A percentile compares a stretch with the other conserved stretches of the same genome.
Evolutionary conservation across 2,329 filamentous ascomycete species (phyloP).

Genomic region (Samsoniella hepiali): DNA sequence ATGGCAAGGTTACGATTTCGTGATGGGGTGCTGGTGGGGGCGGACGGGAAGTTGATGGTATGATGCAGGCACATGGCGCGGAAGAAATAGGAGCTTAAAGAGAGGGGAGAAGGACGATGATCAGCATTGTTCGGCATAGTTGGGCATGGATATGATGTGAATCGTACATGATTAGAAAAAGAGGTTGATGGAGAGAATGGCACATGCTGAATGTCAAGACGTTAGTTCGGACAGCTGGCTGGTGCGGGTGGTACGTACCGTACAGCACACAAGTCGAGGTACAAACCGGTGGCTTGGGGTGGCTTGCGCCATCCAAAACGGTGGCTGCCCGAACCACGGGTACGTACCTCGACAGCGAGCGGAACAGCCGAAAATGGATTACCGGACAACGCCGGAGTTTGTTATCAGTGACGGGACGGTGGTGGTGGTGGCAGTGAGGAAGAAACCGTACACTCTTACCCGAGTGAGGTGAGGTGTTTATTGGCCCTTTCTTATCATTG

Average conservation of each 20-base stretch:
- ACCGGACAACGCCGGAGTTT: not conserved
- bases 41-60: not conserved
- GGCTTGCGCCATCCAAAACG: constrained; percentile 12
- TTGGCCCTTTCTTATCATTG: not conserved
- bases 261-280: not conserved
- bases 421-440: not conserved
- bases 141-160: not conserved
- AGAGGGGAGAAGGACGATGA: not conserved
- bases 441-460: not conserved
- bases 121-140: too few relatives aligned
- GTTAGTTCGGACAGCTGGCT: not conserved
- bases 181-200: not conserved
- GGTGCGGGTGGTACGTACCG: too few relatives aligned
- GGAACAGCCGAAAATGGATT: constrained; percentile 16
- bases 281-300: constrained; percentile 5
- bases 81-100: not conserved
- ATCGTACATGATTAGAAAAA: not conserved
- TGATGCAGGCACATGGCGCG: not conserved
- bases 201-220: not conserved
- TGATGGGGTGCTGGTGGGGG: constrained; percentile 5
- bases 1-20: not conserved
- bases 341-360: not conserved
- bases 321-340: not conserved
- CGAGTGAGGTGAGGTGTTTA: not conserved
- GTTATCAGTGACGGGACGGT: not conserved